Conservation (phyloP, 345 rosid species). For the Reutealis trisperma region DNA sequence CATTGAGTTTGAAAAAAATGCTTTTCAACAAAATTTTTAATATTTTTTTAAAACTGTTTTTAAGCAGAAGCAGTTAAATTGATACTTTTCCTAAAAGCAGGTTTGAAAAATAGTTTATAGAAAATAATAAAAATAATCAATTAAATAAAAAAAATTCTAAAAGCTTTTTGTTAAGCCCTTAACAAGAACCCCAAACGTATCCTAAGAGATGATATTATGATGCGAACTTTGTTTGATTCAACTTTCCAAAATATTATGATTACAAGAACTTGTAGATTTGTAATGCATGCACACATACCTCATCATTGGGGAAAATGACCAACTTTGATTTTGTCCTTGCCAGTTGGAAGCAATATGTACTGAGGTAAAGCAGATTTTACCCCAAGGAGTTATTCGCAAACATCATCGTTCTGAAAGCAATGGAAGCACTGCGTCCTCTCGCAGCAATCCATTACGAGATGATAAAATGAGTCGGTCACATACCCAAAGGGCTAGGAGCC, state of each 20-base stretch:
- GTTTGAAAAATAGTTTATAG: too few species aligned
- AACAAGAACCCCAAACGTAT: too few species aligned
- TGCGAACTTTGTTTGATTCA: neutral
- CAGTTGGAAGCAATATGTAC: constrained; percentile 71
- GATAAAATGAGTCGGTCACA: constrained; percentile 69
- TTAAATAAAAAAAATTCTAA: too few species aligned
- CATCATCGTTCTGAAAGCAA: constrained; percentile 91
- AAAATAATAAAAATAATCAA: too few species aligned
- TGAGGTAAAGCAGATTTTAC: constrained; percentile 87
- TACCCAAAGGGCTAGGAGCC: constrained; percentile 87
- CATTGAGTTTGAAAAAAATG: too few species aligned
- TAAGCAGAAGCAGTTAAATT: too few species aligned
- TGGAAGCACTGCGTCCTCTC: constrained; percentile 86
- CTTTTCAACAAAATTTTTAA: too few species aligned
- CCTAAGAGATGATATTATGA: neutral
- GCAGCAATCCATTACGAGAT: constrained; percentile 78
- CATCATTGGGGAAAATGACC: neutral
- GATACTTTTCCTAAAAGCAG: too few species aligned
- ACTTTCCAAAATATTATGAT: neutral
- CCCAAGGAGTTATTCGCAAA: constrained; percentile 68
- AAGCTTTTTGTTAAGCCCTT: too few species aligned
- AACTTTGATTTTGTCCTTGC: constrained; percentile 19
- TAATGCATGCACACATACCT: neutral
- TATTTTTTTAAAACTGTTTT: too few species aligned
- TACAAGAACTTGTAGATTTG: neutral